Evolutionary conservation across 2,329 filamentous ascomycete species (phyloP), one percentile per base, ranked within the genome.

Genomic region (Alternaria rosae): DNA sequence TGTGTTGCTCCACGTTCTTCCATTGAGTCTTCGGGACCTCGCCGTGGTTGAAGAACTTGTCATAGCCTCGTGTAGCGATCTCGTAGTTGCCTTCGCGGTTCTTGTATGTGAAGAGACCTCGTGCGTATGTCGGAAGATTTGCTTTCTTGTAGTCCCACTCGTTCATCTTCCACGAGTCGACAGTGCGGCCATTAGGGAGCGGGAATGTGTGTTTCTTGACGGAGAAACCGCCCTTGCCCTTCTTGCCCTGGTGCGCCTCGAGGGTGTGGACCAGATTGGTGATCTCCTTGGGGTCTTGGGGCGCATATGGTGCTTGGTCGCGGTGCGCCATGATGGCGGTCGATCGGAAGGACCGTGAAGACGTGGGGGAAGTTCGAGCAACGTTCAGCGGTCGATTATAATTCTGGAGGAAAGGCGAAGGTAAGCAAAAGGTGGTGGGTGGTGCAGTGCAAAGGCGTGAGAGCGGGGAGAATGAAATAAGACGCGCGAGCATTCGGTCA

Each of bases 31-130:
- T 88, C 48, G 83, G 79, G 8, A 97, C 91, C 81, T 99, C 95
- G 53, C 88, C 87, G 42, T 92, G 86, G 72, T 99, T 99, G 87
- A 99, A 99, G 83, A 99, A 99, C 81, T 99, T 99, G 85, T 99
- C 94, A 80, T 99, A 99, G 54, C 95, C 95, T 70, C 95, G 87
- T 51, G 93, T 88, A 1, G 87, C 91, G 70, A 99, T 97, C 79
- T 97, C 92, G 12, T 87, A 82, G 9, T 87, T 83, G 9, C 89
- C 88, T 25, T 87, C 83, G 52, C 85, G 82, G 65, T 87, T 89
- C 66, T 82, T 87, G 43, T 91, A 91, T n/a, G 94, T 99, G 81
- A 99, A 99, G 1, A 99, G 86, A 7, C 95, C 95, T 56, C 95
- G 89, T 6, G 95, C 94, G 78, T 97, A 97, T 1, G 93, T 97